phyloP scores from a whole-genome alignment of 129 eudicot genomes.

The Apium graveolens region DNA sequence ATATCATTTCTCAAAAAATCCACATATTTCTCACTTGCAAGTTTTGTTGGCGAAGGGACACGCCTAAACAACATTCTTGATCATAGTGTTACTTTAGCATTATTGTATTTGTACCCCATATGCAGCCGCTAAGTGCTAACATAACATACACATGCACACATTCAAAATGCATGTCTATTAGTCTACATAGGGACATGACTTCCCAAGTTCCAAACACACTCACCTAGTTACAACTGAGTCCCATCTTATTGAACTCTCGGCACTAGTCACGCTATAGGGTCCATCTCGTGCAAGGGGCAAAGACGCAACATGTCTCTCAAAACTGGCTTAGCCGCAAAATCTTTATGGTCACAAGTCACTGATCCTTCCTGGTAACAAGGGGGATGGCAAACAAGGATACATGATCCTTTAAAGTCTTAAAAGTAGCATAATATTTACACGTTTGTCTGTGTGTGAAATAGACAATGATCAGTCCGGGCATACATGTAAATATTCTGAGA shows the following conservation, averaged over 20 bases:
- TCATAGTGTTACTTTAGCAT: neutral
- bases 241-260: neutral
- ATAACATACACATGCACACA: neutral
- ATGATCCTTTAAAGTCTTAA: constrained; percentile 12
- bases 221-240: neutral
- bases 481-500: neutral
- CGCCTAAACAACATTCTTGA: neutral
- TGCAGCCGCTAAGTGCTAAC: neutral
- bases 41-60: no score
- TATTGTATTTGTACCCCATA: neutral
- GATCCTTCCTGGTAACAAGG: constrained; percentile 51
- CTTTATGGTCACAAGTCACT: neutral
- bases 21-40: no score
- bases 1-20: no score
- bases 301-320: neutral
- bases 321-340: neutral
- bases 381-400: constrained; percentile 58
- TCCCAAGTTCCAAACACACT: neutral
- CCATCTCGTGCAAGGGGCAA: no score
- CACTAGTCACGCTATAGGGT: no score
- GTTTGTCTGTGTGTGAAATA: neutral
- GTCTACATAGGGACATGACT: neutral
- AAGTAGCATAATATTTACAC: neutral
- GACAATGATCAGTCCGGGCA: neutral
- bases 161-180: neutral